Evolutionary conservation across 371 early-diverging fungal genomes (phyloP).

Genomic region (Lichtheimia ramosa): DNA sequence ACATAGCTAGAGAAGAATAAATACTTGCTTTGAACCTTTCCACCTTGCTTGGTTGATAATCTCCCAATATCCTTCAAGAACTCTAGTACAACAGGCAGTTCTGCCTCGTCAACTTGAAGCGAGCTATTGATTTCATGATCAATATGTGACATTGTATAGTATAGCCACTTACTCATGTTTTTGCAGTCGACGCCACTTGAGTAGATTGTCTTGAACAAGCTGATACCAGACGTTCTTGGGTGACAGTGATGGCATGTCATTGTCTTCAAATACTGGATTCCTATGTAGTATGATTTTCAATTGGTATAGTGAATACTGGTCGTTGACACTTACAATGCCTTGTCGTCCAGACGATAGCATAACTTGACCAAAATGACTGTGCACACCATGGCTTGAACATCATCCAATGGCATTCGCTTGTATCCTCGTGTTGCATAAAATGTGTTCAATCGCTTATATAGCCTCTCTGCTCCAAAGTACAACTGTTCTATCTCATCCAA

Average conservation of each 20-base stretch:
- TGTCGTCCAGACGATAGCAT: constrained; percentile 3
- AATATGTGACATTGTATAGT: too few species aligned
- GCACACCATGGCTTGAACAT: neutral
- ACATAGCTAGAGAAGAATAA: too few species aligned
- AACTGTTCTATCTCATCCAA: neutral
- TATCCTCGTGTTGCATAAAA: neutral
- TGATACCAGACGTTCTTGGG: too few species aligned
- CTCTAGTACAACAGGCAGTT: too few species aligned
- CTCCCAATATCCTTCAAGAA: too few species aligned
- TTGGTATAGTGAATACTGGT: neutral
- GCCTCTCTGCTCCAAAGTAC: neutral
- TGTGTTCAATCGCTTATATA: neutral
- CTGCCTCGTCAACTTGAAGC: too few species aligned
- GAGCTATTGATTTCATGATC: too few species aligned
- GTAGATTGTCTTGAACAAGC: too few species aligned
- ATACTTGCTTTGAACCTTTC: too few species aligned
- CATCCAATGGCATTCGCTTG: neutral
- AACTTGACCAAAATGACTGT: neutral
- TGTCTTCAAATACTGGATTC: neutral
- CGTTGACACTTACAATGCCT: neutral
- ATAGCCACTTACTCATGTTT: too few species aligned
- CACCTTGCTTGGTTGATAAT: too few species aligned
- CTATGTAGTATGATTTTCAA: neutral
- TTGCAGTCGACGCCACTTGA: too few species aligned
- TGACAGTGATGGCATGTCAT: neutral